These are phyloP conservation scores for Cyphellophora attinorum DNA, from an alignment of 2,329 filamentous ascomycete genomes.

Conservation along the genomic window DNA sequence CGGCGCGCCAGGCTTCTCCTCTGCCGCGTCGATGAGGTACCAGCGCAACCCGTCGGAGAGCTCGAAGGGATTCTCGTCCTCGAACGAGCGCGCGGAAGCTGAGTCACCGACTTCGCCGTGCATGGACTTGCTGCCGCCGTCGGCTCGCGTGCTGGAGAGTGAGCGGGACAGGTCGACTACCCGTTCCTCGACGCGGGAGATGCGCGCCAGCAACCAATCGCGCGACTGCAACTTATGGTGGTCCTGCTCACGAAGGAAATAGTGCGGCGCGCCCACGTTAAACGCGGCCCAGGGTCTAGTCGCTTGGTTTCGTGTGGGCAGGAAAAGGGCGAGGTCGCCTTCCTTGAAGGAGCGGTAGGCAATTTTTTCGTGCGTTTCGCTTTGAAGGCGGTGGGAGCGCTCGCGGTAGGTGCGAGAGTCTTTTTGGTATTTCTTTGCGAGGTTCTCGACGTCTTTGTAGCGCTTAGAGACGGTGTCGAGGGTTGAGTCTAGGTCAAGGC, in stretches of 20 bases:
- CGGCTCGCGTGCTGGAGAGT: constrained; percentile 40
- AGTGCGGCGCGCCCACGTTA: constrained; percentile 94
- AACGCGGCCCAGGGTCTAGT: constrained; percentile 96
- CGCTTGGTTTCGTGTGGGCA: constrained; percentile 88
- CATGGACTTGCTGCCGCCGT: constrained; percentile 37
- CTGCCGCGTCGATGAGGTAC: constrained; percentile 88
- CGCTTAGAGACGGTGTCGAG: constrained; percentile 78
- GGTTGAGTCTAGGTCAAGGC: constrained; percentile 76
- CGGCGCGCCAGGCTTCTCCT: constrained; percentile 86
- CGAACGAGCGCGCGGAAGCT: constrained; percentile 42
- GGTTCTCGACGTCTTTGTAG: constrained; percentile 85
- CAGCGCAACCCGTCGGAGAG: constrained; percentile 88
- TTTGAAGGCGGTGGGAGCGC: constrained; percentile 68
- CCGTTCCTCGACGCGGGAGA: constrained; percentile 81
- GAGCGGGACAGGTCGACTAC: constrained; percentile 86
- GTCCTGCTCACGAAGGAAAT: constrained; percentile 90
- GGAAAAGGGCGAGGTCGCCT: constrained; percentile 84
- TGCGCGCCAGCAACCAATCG: constrained; percentile 95
- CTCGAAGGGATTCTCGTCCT: constrained; percentile 95
- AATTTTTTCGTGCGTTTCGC: constrained; percentile 90
- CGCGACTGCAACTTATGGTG: constrained; percentile 71
- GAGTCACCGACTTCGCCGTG: constrained; percentile 42
- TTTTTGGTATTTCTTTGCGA: constrained; percentile 85
- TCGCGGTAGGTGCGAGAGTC: constrained; percentile 82
- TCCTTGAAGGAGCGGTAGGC: constrained; percentile 94